Percentiles rank a stretch among this genome's conserved stretches.
Conservation (phyloP, 352 stramenopile species). For the Globisporangium carolinianum region DNA sequence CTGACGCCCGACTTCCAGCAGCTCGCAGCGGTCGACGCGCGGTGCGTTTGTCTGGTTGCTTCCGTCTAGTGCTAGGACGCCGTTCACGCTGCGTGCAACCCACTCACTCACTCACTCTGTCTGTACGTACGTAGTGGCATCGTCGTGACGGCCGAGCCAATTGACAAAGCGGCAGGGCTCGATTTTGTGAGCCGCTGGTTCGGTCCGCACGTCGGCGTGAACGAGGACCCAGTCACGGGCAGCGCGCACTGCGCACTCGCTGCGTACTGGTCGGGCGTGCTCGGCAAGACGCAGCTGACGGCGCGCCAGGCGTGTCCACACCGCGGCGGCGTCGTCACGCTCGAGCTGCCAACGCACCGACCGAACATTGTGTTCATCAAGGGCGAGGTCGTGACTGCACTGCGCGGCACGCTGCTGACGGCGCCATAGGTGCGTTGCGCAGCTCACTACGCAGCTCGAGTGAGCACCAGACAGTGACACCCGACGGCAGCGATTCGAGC, state of each 20-base stretch:
- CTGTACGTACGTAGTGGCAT: constrained; percentile 16
- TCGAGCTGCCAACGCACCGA: constrained; percentile 26
- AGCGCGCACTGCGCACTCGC: constrained; percentile 86
- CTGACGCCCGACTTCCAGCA: constrained; percentile 21
- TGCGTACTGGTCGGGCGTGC: constrained; percentile 69
- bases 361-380: constrained; percentile 37
- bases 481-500: too few species aligned
- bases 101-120: neutral
- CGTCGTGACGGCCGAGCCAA: constrained; percentile 22
- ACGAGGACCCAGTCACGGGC: constrained; percentile 93
- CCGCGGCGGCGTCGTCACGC: constrained; percentile 32
- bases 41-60: constrained; percentile 7
- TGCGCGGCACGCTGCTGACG: constrained; percentile 21
- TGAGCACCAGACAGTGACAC: too few species aligned
- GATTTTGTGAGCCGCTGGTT: constrained; percentile 85
- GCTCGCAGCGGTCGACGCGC: constrained; percentile 15
- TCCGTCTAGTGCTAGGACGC: too few species aligned
- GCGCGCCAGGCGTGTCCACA: constrained; percentile 38
- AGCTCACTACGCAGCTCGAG: too few species aligned
- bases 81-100: neutral
- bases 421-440: constrained; percentile 1
- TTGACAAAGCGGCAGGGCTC: constrained; percentile 12
- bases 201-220: constrained; percentile 75
- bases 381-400: constrained; percentile 25
- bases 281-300: constrained; percentile 34